Evolutionary conservation across 192 early-diverging fungal genomes (phyloP), one percentile per base, ranked within the genome.

Genomic region (Cladochytrium replicatum): DNA sequence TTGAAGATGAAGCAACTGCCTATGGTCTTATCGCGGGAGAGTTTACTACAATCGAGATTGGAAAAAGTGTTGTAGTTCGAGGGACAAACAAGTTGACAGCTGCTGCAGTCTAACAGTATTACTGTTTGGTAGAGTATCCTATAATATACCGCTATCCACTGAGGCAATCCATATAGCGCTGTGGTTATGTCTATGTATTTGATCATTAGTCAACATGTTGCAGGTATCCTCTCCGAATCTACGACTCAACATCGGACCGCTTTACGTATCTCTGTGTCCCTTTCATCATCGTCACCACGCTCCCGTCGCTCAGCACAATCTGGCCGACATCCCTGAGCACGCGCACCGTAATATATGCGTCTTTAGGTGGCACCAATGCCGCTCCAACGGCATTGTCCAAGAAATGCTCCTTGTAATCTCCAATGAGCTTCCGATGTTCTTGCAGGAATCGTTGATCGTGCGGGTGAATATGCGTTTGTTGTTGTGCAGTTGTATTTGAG

Each of bases 261-360:
- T 80, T 62, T 44, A 96, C 69, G 55, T 87, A 96, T 34, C 85
- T 86, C 66, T 95, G 91, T 9, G 80, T 85, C 37, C 85, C 83
- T 23, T 77, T 77, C 29, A 75, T 77, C 26, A 98, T 63, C 45
- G 77, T 75, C 31, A 92, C 72, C 0, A 78, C 64, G 0, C 95
- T 93, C 51, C 69, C 83, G 46, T 96, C 91, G 0, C 89, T 88
- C 42, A 84, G 75, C 23, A 52, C 23, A 32, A 95, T 80, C 63
- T 95, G 89, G 32, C 95, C 95, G 55, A 81, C 83, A 44, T 96
- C 90, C 46, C 72, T 76, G 37, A 89, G 29, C 1, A 96, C 95
- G 1, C 93, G 61, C 23, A 98, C 85, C 50, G 88, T 86, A n/a
- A 93, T 83, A 66, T 86, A 92, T 50, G 93, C 54, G 55, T 98